Evolutionary conservation across 2,329 filamentous ascomycete genomes (phyloP).

Genomic region (Microdochium trichocladiopsis): DNA sequence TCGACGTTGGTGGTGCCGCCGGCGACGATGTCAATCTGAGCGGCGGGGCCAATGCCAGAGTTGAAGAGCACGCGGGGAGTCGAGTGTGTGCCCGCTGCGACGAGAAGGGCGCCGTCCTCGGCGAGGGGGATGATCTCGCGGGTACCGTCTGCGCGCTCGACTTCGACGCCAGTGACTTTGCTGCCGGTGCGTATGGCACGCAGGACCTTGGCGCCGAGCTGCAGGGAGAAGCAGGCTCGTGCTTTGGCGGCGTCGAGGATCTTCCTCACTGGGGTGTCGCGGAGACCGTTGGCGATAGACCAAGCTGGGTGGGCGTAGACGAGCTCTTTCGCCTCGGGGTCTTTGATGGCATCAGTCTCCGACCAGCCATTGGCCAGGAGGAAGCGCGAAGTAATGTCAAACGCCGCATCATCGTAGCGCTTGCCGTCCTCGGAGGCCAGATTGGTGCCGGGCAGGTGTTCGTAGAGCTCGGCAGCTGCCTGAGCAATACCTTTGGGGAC

Average conservation of each 20-base stretch:
- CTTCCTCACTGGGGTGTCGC: conserved; percentile 8
- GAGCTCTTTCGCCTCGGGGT: conserved; percentile 8
- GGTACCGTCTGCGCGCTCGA: conserved; percentile 5
- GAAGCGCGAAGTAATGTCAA: conserved; percentile 8
- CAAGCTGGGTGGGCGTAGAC: conserved; percentile 10
- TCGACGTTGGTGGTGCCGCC: conserved; percentile 1
- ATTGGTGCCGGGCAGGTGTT: conserved; percentile 8
- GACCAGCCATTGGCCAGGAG: conserved; percentile 8
- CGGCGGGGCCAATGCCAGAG: conserved; percentile 7
- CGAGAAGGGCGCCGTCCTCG: conserved; percentile 15
- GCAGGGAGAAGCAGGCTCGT: conserved; percentile 5
- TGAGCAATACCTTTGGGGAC: conserved; percentile 3
- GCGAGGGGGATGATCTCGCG: conserved; percentile 4
- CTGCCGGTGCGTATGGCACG: conserved; percentile 5
- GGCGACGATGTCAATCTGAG: conserved; percentile 1
- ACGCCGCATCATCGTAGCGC: conserved; percentile 9
- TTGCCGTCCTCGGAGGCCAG: conserved; percentile 8
- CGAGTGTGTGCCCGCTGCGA: conserved; percentile 12
- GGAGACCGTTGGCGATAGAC: conserved; percentile 29
- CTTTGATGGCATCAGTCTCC: conserved; percentile 6
- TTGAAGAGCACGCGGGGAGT: conserved; percentile 17
- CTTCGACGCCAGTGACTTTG: conserved; percentile 3
- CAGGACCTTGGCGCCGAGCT: conserved; percentile 9
- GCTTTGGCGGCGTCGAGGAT: conserved; percentile 2
- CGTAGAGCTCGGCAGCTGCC: conserved; percentile 9